Conservation (phyloP, 331 rosid species). For the Arachis monticola region DNA sequence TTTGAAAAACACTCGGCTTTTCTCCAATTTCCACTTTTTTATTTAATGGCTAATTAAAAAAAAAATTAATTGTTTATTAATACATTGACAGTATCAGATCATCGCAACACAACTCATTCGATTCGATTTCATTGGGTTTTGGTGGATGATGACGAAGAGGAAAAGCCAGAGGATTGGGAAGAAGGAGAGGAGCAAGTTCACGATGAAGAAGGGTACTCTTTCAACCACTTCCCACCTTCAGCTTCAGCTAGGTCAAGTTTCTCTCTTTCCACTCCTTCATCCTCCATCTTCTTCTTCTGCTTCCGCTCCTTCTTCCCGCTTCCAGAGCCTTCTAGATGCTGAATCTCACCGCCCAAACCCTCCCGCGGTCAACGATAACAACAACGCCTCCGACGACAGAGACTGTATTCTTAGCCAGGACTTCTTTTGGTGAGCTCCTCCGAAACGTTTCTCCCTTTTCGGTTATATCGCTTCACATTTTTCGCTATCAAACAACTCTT, state of each 20-base stretch:
- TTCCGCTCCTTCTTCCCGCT: slow-evolving; percentile 42
- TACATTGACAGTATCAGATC: background rate
- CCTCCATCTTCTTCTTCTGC: slow-evolving; percentile 9
- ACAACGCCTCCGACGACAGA: slow-evolving; percentile 41
- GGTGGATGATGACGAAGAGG: slow-evolving; percentile 44
- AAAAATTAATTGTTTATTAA: background rate
- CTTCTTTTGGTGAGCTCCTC: slow-evolving; percentile 68
- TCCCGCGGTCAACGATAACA: slow-evolving; percentile 32
- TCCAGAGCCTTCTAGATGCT: slow-evolving; percentile 59
- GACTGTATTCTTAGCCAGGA: slow-evolving; percentile 94
- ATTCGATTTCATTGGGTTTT: background rate
- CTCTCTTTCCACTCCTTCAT: slow-evolving; percentile 41
- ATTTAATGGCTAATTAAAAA: no score
- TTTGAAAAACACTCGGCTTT: slow-evolving; percentile 38
- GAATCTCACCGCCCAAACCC: slow-evolving; percentile 36
- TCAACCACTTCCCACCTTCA: slow-evolving; percentile 50
- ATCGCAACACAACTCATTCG: background rate
- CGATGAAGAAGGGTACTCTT: slow-evolving; percentile 63
- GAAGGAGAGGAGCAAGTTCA: slow-evolving; percentile 37
- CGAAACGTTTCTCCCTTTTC: background rate
- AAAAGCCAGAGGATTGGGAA: slow-evolving; percentile 37
- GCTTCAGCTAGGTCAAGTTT: slow-evolving; percentile 66
- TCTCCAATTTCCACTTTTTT: background rate
- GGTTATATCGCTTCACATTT: background rate
- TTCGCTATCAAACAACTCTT: background rate